Conservation (phyloP, 805 yeast species). For the Pichia scutulata region DNA sequence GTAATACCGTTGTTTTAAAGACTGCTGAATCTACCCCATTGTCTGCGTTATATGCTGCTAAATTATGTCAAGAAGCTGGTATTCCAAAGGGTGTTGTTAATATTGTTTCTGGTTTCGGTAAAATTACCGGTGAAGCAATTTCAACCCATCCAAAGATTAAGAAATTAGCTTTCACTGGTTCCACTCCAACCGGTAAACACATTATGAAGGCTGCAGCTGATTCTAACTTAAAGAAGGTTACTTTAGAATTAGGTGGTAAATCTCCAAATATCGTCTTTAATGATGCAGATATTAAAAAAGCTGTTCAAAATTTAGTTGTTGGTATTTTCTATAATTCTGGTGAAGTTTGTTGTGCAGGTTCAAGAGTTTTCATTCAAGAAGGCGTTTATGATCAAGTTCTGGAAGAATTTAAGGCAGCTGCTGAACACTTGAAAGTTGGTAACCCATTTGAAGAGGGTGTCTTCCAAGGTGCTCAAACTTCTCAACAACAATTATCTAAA, state of each 20-base stretch:
- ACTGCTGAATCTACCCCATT: conserved; percentile 91
- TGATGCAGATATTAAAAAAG: conserved; percentile 61
- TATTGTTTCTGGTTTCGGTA: conserved; percentile 81
- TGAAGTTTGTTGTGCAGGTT: conserved; percentile 91
- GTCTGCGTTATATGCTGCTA: conserved; percentile 71
- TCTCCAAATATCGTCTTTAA: conserved; percentile 78
- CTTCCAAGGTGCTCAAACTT: conserved; percentile 72
- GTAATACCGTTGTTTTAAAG: conserved; percentile 82
- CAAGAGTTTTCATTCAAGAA: conserved; percentile 73
- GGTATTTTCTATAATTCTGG: conserved; percentile 88
- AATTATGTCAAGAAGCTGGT: conserved; percentile 70
- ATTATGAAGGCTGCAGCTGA: conserved; percentile 68
- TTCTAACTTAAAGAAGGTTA: conserved; percentile 62
- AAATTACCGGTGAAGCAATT: conserved; percentile 74
- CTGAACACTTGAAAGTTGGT: conserved; percentile 57
- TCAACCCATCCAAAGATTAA: conserved; percentile 72
- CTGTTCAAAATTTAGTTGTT: conserved; percentile 58
- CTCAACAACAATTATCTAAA: conserved; percentile 57
- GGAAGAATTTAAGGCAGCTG: conserved; percentile 43
- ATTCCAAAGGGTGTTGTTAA: conserved; percentile 89
- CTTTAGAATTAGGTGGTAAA: conserved; percentile 85
- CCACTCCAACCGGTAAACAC: conserved; percentile 76
- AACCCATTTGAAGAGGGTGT: conserved; percentile 66
- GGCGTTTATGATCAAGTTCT: conserved; percentile 62
- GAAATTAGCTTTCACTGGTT: conserved; percentile 93